Percentiles rank a stretch among this genome's conserved stretches.
These are phyloP conservation scores for Lepiota venenata DNA, from an alignment of 768 basidiomycete genomes.

Conservation along the genomic window DNA sequence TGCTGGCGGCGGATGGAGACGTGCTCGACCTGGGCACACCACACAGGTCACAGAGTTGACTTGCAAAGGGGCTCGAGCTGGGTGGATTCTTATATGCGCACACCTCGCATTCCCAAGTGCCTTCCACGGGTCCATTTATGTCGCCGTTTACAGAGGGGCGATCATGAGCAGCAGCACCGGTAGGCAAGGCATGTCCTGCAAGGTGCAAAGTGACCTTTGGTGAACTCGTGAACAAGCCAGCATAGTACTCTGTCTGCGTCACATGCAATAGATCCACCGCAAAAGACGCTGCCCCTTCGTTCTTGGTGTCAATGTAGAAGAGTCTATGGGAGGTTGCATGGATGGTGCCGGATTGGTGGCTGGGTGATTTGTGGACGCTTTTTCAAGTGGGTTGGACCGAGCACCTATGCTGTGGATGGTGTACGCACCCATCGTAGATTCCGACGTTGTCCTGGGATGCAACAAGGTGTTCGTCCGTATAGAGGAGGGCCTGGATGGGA, in stretches of 20 bases:
- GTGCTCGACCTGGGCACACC: constrained; percentile 63
- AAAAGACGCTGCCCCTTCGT: constrained; percentile 57
- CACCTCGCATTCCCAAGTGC: constrained; percentile 80
- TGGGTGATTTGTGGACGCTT: constrained; percentile 79
- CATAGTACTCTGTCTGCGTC: constrained; percentile 81
- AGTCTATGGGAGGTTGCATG: constrained; percentile 81
- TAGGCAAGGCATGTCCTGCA: not conserved
- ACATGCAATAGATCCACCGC: constrained; percentile 62
- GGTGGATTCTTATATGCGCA: constrained; percentile 66
- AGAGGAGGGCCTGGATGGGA: constrained; percentile 72
- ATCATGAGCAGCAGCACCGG: constrained; percentile 22
- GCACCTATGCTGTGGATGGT: constrained; percentile 10
- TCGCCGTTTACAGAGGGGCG: constrained; percentile 41
- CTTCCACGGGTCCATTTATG: constrained; percentile 9
- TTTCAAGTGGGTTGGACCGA: constrained; percentile 22
- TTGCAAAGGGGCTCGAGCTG: constrained; percentile 68
- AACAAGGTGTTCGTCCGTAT: constrained; percentile 75
- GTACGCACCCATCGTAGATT: constrained; percentile 85
- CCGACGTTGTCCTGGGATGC: constrained; percentile 78
- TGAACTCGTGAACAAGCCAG: constrained; percentile 86
- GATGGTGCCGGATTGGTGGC: constrained; percentile 72
- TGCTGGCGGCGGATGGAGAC: constrained; percentile 21
- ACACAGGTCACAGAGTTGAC: constrained; percentile 75
- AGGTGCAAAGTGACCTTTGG: constrained; percentile 69
- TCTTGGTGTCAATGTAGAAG: constrained; percentile 66